Percentiles rank a stretch among this genome's conserved stretches.
These are phyloP conservation scores for Phoma sp. DNA, from an alignment of 2,329 filamentous ascomycete species.

Conservation along the genomic window DNA sequence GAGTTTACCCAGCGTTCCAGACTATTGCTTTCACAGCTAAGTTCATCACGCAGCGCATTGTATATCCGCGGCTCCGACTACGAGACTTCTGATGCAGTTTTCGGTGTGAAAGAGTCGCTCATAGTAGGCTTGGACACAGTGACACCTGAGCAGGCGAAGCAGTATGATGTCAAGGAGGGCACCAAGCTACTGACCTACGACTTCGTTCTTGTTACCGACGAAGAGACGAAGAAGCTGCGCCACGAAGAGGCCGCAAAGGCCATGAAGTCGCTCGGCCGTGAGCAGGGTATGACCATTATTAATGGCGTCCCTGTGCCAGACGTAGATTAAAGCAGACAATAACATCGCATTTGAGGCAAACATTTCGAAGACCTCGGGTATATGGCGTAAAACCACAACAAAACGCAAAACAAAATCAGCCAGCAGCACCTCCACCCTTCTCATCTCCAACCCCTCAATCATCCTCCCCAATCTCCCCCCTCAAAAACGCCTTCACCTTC, in stretches of 20 bases:
- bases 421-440: background rate
- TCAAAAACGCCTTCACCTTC: constrained; percentile 59
- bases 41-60: constrained; percentile 62
- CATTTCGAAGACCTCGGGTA: constrained; percentile 8
- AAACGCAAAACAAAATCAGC: background rate
- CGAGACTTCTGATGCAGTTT: constrained; percentile 83
- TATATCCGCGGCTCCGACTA: constrained; percentile 81
- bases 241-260: constrained; percentile 71
- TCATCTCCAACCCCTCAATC: background rate
- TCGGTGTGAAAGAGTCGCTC: constrained; percentile 82
- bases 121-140: constrained; percentile 48
- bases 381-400: background rate
- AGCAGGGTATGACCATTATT: constrained; percentile 69
- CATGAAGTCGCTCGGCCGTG: constrained; percentile 67
- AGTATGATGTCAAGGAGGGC: constrained; percentile 66
- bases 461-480: constrained; percentile 25
- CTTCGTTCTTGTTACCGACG: constrained; percentile 76
- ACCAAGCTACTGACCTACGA: constrained; percentile 71
- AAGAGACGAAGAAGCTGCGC: constrained; percentile 70
- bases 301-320: constrained; percentile 80
- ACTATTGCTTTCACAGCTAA: background rate
- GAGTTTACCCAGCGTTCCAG: constrained; percentile 46
- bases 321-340: constrained; percentile 52
- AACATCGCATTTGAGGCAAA: constrained; percentile 4
- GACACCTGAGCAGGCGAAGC: constrained; percentile 32